Percentiles rank a stretch among this genome's conserved stretches.
Conservation (phyloP, 164 flowering plant genomes). For the Berberis thunbergii region DNA sequence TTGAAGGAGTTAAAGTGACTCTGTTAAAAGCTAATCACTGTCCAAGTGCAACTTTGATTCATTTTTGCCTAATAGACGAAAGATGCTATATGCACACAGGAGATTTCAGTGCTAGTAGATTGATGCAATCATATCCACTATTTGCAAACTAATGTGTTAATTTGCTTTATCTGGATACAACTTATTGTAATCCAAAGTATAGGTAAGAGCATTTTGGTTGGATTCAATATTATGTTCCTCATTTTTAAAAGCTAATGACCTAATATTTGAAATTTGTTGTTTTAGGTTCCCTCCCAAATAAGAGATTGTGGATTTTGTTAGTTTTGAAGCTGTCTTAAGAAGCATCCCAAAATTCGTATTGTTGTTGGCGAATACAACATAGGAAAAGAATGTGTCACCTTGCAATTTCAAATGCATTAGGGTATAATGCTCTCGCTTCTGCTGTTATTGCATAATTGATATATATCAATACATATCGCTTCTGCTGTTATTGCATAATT, state of each 20-base stretch:
- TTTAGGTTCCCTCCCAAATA: conserved; percentile 69
- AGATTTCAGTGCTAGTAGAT: conserved; percentile 67
- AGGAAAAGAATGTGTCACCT: conserved; percentile 74
- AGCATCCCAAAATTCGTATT: conserved; percentile 57
- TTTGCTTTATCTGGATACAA: conserved; percentile 66
- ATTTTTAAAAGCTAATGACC: no score
- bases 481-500: no score
- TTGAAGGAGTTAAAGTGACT: conserved; percentile 56
- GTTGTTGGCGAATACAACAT: conserved; percentile 82
- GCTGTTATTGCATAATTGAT: conserved; percentile 3
- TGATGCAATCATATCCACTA: conserved; percentile 51
- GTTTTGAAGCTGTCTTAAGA: conserved; percentile 34
- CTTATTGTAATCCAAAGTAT: conserved; percentile 77
- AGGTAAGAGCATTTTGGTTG: conserved; percentile 17
- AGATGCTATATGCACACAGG: conserved; percentile 61
- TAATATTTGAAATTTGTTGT: no score
- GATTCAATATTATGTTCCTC: no score
- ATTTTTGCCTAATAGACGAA: conserved; percentile 47
- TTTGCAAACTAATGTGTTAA: conserved; percentile 32
- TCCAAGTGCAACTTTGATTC: conserved; percentile 72
- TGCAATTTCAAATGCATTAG: conserved; percentile 56
- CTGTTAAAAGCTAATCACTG: conserved; percentile 76
- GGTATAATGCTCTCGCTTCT: conserved; percentile 23
- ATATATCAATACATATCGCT: no score
- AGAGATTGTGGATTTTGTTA: conserved; percentile 42